Base-by-base conservation (phyloP, 768 basidiomycete genomes). In the Naematelia aurantialba region DNA sequence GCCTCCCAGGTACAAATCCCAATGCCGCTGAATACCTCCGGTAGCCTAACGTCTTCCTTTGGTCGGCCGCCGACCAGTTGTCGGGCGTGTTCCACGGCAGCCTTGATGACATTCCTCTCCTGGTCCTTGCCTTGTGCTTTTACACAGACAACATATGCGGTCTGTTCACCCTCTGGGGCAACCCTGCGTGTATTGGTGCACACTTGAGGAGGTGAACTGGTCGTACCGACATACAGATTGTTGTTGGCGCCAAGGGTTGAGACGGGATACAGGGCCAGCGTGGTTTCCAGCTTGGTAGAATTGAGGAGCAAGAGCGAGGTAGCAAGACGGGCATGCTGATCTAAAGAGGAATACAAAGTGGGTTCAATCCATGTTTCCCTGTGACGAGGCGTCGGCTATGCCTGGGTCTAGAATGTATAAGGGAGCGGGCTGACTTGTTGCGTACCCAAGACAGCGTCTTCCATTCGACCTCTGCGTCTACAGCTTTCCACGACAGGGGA, bases 1-100 rank as follows among this genome's bases (percentile, higher is more conserved):
- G 60, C 63, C 51, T 60, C 67, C 62, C 65, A 73, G 2, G 71
- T 70, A 47, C 71, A 73, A 25, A 70, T 60, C 1, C 66, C 67
- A 13, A 42, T 72, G 64, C 58, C 67, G 58, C 3, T 65, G 58
- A 4, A 44, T 46, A 21, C 14, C 11, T 22, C 52, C n/a, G n/a
- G n/a, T n/a, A n/a, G n/a, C n/a, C n/a, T n/a, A n/a, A n/a, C n/a
- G n/a, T n/a, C n/a, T n/a, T n/a, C 13, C 51, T 47, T 53, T 17
- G 12, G 22, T 26, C 26, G 2, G n/a, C 58, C 58, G 5, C 58
- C 62, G 22, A 58, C 52, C 27, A 64, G 45, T 26, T 53, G 26
- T 26, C 65, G 52, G 4, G 58, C 69, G 14, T 52, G 27, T 22
- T 67, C 60, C 12, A 73, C 63, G 1, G 55, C 64, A 17, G 12